Base-by-base conservation (phyloP, 2,329 filamentous ascomycete species). In the Talaromyces rugulosus region DNA sequence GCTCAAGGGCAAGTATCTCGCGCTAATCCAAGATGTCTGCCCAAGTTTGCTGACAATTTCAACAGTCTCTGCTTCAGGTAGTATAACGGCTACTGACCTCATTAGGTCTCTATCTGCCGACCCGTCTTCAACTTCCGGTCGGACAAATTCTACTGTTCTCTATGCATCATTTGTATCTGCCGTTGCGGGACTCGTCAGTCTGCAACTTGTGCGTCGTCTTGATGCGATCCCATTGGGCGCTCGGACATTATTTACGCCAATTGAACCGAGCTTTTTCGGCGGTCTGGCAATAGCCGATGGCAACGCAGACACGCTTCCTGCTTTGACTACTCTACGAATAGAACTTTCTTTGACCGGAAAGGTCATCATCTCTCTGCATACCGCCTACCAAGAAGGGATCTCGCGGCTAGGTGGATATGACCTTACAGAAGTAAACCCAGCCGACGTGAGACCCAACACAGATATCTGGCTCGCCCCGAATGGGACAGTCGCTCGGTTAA, bases 381-480 rank as follows among this genome's bases (percentile, higher is more conserved):
- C 74, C 5, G 67, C 74, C 50, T 66, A 70, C 57, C 77, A 79
- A 62, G 60, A 66, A 50, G 76, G 75, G 1, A 69, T 79, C 30
- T 65, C 63, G 44, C 74, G 74, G 58, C 68, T 79, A 28, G 68
- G 62, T 31, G 66, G 63, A 18, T 67, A 69, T 42, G 62, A 63
- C 8, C 62, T 66, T 50, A 61, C 67, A 18, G 62, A 62, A 33
- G 27, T 64, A 18, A 66, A 69, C 42, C 18, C 68, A 28, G 51
- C 57, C 5, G 58, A 67, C 27, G 55, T 65, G 27, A 64, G 67
- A n/a, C 65, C 68, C 23, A 72, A 71, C 12, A 69, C 64, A 4
- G 74, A 78, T 65, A 62, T 79, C 31, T 79, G 77, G 77, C 67
- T 79, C 34, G 74, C 73, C 36, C 77, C 77, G 12, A 76, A 71